Base-by-base conservation (phyloP, 495 filamentous ascomycete species). In the Durotheca rogersii region DNA sequence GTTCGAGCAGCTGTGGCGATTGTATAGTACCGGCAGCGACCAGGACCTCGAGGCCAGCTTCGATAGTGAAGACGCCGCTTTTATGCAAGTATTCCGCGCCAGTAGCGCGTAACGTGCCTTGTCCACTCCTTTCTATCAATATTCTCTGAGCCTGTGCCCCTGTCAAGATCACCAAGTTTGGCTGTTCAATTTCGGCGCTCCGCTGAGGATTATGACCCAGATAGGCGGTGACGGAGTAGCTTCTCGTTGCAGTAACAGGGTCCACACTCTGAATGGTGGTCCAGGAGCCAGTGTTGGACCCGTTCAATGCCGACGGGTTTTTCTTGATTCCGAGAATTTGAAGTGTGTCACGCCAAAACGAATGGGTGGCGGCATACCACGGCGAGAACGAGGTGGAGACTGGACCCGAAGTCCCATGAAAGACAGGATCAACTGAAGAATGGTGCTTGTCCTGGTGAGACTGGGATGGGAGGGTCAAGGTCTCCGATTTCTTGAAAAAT, bases 1-100 rank as follows among this genome's bases (percentile, higher is more conserved):
- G 60, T 57, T 83, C 76, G 0, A 85, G 71, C 2, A 84, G 41
- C 56, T 83, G 75, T 0, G 79, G 77, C 0, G 76, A 72, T 33
- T 79, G 68, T 27, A 81, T 50, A 0, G 69, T 57, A 0, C 81
- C 82, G 1, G 75, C 77, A 1, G 73, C 67, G 21, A 84, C 40
- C 37, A 85, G 75, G 15, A 84, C 69, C 43, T 85, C 81, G n/a
- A n/a, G n/a, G n/a, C n/a, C n/a, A n/a, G n/a, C 6, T 67, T 44
- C 10, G 51, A 49, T 1, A 68, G 67, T 30, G 17, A 59, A 3
- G 48, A n/a, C n/a, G n/a, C n/a, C n/a, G n/a, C n/a, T n/a, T n/a
- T n/a, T n/a, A n/a, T n/a, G n/a, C n/a, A n/a, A n/a, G n/a, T n/a
- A n/a, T n/a, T n/a, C n/a, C n/a, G n/a, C n/a, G n/a, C n/a, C n/a